Base-by-base conservation (phyloP, 179 eudicot genomes). In the Monotropa hypopitys region DNA sequence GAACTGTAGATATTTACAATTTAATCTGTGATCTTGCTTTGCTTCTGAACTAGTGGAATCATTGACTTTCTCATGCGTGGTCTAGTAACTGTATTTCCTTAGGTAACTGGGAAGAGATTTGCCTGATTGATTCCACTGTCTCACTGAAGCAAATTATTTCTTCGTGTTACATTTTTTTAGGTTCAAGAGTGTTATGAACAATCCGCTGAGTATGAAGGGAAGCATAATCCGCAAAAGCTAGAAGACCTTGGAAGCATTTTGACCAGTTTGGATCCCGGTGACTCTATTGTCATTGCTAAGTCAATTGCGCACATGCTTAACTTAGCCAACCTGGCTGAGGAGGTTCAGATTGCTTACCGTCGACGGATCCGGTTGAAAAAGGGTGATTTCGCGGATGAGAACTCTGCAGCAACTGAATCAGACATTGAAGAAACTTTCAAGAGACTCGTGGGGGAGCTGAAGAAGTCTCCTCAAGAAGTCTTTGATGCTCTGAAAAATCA, bases 161-260 rank as follows among this genome's bases (percentile, higher is more conserved):
- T 15, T 67, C 43, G 63, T 42, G 32, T 35, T 20, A 53, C 35
- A 75, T 72, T 75, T 47, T 18, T 20, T 15, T 75, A 92, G 97
- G 98, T 94, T 73, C 98, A 94, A 90, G 93, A 90, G 72, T 94
- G 97, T 70, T 94, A 94, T 81, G 96, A 92, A 80, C 89, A 86
- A 40, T 92, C 96, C 28, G 94, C 98, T 15, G 97, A 90, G 81
- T 94, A 94, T 65, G 98, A 92, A 87, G 93, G 98, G 50, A 88
- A 86, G 49, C 88, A 79, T 66, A 87, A 94, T 67, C 90, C 92
- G 0, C 80, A 83, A 49, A 92, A 92, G 80, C 85, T 92, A n/a
- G 97, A 92, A 63, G 97, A 89, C 85, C 91, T 92, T 18, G 97
- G 97, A 32, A 87, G 70, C 23, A 89, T 91, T 68, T 83, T 92